A percentile compares a stretch with the other conserved stretches of the same genome.
phyloP scores from a whole-genome alignment of 225 moss, liverwort and hornwort genomes.

The Physcomitrium patens region DNA sequence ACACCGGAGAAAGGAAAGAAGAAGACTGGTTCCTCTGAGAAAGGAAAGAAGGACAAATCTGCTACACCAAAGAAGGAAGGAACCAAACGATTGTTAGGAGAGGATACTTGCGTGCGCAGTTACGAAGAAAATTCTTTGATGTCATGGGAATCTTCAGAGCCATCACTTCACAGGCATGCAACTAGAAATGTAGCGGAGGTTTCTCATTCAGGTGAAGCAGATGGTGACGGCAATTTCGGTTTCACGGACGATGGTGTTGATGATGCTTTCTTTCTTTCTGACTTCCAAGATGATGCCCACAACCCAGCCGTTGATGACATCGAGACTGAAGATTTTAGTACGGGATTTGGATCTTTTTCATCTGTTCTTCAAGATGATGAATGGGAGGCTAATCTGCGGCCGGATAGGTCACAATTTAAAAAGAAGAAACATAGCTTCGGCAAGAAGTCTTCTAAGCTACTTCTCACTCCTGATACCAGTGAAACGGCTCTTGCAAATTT shows the following conservation, averaged over 20 bases:
- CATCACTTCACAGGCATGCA: constrained; percentile 29
- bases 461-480: constrained; percentile 45
- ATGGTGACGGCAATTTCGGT: constrained; percentile 34
- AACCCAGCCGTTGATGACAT: constrained; percentile 36
- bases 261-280: constrained; percentile 65
- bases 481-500: constrained; percentile 61
- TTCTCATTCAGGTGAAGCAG: constrained; percentile 31
- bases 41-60: constrained; percentile 45
- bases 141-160: constrained; percentile 40
- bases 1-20: constrained; percentile 28
- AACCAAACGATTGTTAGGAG: constrained; percentile 27
- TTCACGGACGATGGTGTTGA: constrained; percentile 50
- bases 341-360: constrained; percentile 52
- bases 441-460: constrained; percentile 54
- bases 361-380: constrained; percentile 63
- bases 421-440: constrained; percentile 54
- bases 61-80: constrained; percentile 45
- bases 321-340: constrained; percentile 40
- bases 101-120: constrained; percentile 23
- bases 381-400: constrained; percentile 51
- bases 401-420: constrained; percentile 49
- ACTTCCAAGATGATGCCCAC: constrained; percentile 56
- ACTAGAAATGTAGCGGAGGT: constrained; percentile 44
- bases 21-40: constrained; percentile 30
- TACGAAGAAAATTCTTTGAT: constrained; percentile 51